Evolutionary conservation across 2,329 filamentous ascomycete genomes (phyloP), one percentile per base, ranked within the genome.

Genomic region (Trichoderma afroharzianum): DNA sequence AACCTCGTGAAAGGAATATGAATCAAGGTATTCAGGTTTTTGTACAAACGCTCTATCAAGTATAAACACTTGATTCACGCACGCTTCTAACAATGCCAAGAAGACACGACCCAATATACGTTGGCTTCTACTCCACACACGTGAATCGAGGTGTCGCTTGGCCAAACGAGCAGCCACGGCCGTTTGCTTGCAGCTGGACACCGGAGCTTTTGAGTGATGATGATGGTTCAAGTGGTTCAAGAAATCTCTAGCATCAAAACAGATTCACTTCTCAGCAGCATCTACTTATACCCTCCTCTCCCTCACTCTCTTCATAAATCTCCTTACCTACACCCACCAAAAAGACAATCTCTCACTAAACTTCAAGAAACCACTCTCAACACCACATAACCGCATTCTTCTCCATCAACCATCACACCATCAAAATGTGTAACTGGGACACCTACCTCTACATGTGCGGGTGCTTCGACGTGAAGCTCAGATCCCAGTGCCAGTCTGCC

Each of bases 361-460:
- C 7, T 6, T 28, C 28, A 33, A 53, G 15, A 28, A 39, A 50
- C n/a, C 15, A 21, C 21, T 12, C 43, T 47, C 24, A 18, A 24
- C 7, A 32, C 12, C 0, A 14, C 21, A 21, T 5, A 14, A 3
- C 2, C 36, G 4, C 36, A 39, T 7, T 39, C 36, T 15, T 33
- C 36, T 39, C 36, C 8, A 36, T n/a, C 58, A 14, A 55, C 28
- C 36, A 67, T 30, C 36, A 28, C 15, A 24, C 36, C 50, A 8
- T 26, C 50, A 50, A 71, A 47, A 73, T 73, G 72, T 73, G 72
- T 32, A 63, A 70, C 36, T 73, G 61, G 70, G 63, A 72, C 50
- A 72, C 64, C 12, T 72, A 66, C 59, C 24, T 69, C 6, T 73
- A 57, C 53, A 50, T 53, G 36, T 73, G 72, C 55, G 64, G 63